These are phyloP conservation scores for Nicotiana knightiana DNA, from an alignment of 257 asterid genomes.

Conservation along the genomic window DNA sequence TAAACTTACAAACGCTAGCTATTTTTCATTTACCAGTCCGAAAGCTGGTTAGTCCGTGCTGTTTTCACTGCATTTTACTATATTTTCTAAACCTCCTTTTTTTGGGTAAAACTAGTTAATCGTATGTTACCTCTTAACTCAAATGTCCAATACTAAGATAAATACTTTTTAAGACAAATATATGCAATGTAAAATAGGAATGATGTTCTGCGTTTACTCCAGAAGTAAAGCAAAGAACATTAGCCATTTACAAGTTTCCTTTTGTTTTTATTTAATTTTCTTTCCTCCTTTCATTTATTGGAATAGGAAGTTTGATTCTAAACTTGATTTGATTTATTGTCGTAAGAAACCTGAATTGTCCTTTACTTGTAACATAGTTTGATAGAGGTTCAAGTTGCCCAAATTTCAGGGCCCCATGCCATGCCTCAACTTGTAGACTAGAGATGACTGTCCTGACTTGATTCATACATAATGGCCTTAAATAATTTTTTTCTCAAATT, in stretches of 20 bases:
- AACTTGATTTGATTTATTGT: not conserved
- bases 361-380: not conserved
- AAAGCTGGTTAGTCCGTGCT: no score
- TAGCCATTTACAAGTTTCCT: not conserved
- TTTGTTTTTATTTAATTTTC: not conserved
- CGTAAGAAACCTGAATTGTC: not conserved
- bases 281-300: not conserved
- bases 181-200: not conserved
- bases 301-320: not conserved
- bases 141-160: not conserved
- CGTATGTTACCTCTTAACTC: no score
- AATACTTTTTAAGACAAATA: not conserved
- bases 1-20: no score
- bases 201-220: not conserved
- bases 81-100: no score
- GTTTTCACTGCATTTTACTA: no score
- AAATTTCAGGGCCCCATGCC: not conserved
- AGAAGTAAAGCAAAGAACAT: constrained; percentile 10
- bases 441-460: not conserved
- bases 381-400: not conserved
- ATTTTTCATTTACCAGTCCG: no score
- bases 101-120: no score
- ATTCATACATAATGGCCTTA: no score
- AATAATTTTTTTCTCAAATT: no score
- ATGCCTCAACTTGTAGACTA: not conserved